Conservation (phyloP, 192 early-diverging fungal genomes). For the Coemansia sp. region DNA sequence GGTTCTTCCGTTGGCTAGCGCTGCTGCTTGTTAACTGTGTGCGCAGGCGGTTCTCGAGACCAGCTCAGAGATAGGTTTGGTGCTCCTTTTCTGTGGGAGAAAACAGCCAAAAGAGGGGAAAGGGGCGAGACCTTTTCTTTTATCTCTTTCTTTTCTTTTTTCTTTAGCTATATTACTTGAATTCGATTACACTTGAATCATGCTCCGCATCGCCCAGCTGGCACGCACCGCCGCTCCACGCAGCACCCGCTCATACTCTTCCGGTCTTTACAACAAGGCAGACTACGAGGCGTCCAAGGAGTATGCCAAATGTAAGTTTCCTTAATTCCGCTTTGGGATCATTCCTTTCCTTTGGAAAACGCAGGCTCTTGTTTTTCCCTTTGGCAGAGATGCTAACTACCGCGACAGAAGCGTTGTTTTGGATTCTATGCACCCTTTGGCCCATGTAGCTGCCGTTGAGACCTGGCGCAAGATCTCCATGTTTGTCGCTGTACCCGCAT, state of each 20-base stretch:
- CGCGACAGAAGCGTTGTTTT: too few relatives aligned
- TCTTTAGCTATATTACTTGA: not conserved
- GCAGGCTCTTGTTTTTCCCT: too few relatives aligned
- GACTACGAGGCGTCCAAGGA: slow-evolving; percentile 46
- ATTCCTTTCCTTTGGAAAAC: not conserved
- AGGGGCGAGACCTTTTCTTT: not conserved
- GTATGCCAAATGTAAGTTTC: slow-evolving; percentile 41
- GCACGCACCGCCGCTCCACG: slow-evolving; percentile 42
- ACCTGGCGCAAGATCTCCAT: slow-evolving; percentile 54
- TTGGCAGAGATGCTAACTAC: too few relatives aligned
- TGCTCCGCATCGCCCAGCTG: slow-evolving; percentile 42
- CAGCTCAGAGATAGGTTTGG: not conserved
- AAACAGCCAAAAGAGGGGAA: not conserved
- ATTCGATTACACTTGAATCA: slow-evolving; percentile 5
- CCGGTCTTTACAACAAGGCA: slow-evolving; percentile 27
- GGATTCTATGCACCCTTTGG: not conserved
- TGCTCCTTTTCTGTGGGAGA: too few relatives aligned
- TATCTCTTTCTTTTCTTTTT: slow-evolving; percentile 7
- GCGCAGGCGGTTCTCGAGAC: slow-evolving; percentile 1
- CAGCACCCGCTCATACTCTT: slow-evolving; percentile 44
- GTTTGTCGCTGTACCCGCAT: slow-evolving; percentile 36
- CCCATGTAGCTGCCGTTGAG: slow-evolving; percentile 41
- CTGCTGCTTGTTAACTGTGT: slow-evolving; percentile 12
- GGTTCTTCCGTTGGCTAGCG: slow-evolving; percentile 41
- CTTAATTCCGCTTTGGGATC: not conserved